Evolutionary conservation across 768 basidiomycete genomes (phyloP), one percentile per base, ranked within the genome.

Genomic region (Boletus edulis): DNA sequence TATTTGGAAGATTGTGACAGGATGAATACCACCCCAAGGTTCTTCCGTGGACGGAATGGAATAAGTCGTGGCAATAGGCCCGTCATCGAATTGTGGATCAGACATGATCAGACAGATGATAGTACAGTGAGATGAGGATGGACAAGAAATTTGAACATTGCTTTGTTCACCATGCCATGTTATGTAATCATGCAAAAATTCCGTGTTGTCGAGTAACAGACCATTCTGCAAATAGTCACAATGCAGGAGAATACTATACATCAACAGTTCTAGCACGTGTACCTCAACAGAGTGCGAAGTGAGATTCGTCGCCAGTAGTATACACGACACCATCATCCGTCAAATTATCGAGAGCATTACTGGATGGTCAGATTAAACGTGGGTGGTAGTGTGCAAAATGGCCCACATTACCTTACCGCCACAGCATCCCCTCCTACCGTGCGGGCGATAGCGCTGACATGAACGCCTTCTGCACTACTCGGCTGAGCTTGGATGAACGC

Each of bases 261-360:
- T 31, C 35, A 39, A 27, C 17, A 7, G 10, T 22, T 9, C 27
- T 18, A 18, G 42, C n/a, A 43, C 11, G 20, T 43, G 14, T 31
- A 11, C 27, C 55, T 46, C 34, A 55, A 48, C 82, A 43, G 10
- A 88, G 66, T 35, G 78, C 73, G 69, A 84, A 88, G 62, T 91
- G 90, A n/a, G 81, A 87, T 58, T 94, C 91, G 63, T 94, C 87
- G 39, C 85, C 81, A 1, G 91, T 91, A 51, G 82, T 87, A 70
- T 81, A 98, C 52, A 95, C 78, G 58, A 81, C 72, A 0, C 94
- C 94, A 1, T 89, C 86, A 49, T 87, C 85, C 78, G 92, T 86
- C 49, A 98, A 77, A 49, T 72, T 70, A 60, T 94, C 90, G 59
- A 95, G 73, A 7, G 89, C 89, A 42, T 81, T 75, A 65, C 92